Evolutionary conservation across 768 basidiomycete species (phyloP).

Genomic region (Mycena galopus): DNA sequence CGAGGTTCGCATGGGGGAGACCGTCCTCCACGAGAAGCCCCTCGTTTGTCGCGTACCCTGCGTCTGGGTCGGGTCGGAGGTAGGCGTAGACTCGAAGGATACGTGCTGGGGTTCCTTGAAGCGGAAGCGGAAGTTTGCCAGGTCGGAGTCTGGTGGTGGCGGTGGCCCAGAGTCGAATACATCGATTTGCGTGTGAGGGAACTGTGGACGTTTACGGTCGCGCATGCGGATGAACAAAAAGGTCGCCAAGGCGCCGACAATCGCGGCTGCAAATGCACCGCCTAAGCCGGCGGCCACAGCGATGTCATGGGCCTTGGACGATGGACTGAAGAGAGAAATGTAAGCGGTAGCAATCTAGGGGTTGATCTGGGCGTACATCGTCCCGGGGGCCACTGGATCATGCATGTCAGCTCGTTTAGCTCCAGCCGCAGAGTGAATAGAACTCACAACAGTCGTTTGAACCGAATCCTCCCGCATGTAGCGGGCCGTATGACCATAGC

Average conservation of each 20-base stretch:
- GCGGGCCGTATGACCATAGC: conserved; percentile 63
- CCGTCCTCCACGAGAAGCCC: neutral
- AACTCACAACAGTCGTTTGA: conserved; percentile 50
- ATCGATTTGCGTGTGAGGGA: conserved; percentile 6
- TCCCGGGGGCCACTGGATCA: conserved; percentile 47
- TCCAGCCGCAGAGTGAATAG: neutral
- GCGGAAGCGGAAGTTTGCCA: neutral
- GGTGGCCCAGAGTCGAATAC: neutral
- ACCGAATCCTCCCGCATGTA: conserved; percentile 55
- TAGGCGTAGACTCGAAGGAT: too few relatives aligned
- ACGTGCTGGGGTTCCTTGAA: too few relatives aligned
- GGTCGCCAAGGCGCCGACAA: conserved; percentile 27
- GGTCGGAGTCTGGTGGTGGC: neutral
- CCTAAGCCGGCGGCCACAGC: conserved; percentile 40
- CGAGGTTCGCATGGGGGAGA: neutral
- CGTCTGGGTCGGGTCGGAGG: too few relatives aligned
- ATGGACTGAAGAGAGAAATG: conserved; percentile 12
- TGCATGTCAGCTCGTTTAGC: neutral
- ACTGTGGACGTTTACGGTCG: neutral
- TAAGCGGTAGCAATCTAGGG: neutral
- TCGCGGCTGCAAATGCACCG: conserved; percentile 32
- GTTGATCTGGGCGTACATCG: conserved; percentile 41
- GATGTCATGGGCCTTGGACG: conserved; percentile 27
- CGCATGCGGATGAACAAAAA: conserved; percentile 27
- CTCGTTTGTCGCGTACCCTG: too few relatives aligned